Evolutionary conservation across 23 red algal species (phyloP).

Genomic region (Porphyridium purpureum): DNA sequence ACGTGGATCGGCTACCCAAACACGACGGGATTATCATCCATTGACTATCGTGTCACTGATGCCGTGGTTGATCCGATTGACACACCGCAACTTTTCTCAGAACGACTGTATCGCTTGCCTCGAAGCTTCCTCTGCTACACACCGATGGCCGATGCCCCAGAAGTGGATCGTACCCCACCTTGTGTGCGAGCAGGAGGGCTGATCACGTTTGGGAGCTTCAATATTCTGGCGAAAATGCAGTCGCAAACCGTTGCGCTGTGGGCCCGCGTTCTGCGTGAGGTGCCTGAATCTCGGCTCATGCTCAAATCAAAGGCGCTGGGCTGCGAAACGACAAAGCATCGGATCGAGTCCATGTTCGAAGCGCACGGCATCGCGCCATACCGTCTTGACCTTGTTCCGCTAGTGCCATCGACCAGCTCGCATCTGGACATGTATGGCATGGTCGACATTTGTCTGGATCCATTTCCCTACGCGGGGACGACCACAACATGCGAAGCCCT

Average conservation of each 20-base stretch:
- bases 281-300: conserved; percentile 45
- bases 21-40: conserved; percentile 44
- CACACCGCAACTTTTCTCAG: conserved; percentile 53
- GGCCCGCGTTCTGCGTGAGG: conserved; percentile 36
- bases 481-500: conserved; percentile 77
- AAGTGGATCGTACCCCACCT: conserved; percentile 13
- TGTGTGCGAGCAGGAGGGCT: conserved; percentile 19
- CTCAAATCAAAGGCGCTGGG: conserved; percentile 60
- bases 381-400: conserved; percentile 48
- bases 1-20: conserved; percentile 87
- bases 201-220: conserved; percentile 66
- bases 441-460: conserved; percentile 57
- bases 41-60: conserved; percentile 66
- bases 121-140: conserved; percentile 74
- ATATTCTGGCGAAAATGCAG: conserved; percentile 67
- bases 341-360: conserved; percentile 45
- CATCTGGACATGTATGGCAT: conserved; percentile 45
- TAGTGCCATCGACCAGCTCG: conserved; percentile 40
- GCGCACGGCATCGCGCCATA: conserved; percentile 14
- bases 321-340: conserved; percentile 2
- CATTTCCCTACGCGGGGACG: conserved; percentile 78
- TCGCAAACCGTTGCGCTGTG: conserved; percentile 41
- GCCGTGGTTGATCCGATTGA: conserved; percentile 28
- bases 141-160: conserved; percentile 36
- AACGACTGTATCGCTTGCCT: conserved; percentile 55